phyloP scores from a whole-genome alignment of 257 asterid genomes.

The Jasminum sambac region DNA sequence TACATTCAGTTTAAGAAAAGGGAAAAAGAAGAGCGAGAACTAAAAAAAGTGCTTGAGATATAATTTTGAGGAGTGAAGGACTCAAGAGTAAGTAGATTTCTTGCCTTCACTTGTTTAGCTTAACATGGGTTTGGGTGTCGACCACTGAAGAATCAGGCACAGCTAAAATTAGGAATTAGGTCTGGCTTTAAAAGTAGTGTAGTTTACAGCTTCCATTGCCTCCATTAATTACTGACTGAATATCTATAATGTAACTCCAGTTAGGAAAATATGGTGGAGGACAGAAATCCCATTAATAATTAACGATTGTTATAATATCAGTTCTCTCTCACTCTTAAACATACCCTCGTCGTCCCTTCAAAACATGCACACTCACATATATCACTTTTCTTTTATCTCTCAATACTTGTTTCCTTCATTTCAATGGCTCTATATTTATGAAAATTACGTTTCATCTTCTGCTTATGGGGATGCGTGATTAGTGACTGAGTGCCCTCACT shows the following conservation, averaged over 20 bases:
- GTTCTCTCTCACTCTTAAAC: background rate
- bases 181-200: background rate
- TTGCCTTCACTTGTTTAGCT: background rate
- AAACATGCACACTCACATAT: background rate
- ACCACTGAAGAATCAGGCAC: background rate
- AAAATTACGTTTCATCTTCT: background rate
- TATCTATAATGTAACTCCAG: background rate
- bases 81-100: background rate
- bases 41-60: background rate
- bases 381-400: background rate
- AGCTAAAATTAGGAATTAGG: background rate
- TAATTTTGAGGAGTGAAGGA: background rate
- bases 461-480: background rate
- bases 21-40: background rate
- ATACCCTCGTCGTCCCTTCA: background rate
- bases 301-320: background rate
- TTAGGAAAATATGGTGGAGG: background rate
- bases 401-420: background rate
- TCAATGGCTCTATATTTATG: background rate
- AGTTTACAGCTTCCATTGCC: background rate
- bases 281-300: too few relatives aligned
- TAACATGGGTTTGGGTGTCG: background rate
- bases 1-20: background rate
- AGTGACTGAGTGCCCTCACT: background rate
- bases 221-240: background rate